Evolutionary conservation across 1,284 basidiomycete genomes (phyloP).

Genomic region (Sanghuangporus sanghuang): DNA sequence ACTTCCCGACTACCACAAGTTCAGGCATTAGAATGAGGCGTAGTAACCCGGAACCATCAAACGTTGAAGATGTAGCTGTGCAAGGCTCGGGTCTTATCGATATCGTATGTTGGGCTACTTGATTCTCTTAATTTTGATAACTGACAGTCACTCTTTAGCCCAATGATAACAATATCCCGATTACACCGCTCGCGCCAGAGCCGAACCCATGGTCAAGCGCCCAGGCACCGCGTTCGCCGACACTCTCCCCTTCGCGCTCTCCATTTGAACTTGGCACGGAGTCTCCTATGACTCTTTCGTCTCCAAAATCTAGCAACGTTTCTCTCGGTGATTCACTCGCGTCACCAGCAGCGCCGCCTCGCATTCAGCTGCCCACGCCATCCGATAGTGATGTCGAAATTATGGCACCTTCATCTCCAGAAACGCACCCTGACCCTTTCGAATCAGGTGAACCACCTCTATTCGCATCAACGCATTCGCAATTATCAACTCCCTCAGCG

Average conservation of each 20-base stretch:
- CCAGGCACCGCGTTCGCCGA: neutral
- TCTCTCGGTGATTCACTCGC: neutral
- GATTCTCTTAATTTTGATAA: neutral
- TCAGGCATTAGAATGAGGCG: neutral
- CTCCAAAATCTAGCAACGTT: neutral
- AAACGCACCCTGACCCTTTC: neutral
- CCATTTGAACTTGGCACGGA: constrained; percentile 6
- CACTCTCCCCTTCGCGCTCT: constrained; percentile 2
- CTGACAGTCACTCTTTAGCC: neutral
- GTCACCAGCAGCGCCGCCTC: neutral
- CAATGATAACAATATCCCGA: neutral
- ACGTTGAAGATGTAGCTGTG: neutral
- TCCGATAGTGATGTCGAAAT: neutral
- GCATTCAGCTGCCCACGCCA: constrained; percentile 4
- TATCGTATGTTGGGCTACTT: neutral
- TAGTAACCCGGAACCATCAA: neutral
- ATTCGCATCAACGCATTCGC: neutral
- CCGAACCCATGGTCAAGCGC: neutral
- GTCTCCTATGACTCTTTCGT: constrained; percentile 1
- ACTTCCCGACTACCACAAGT: neutral
- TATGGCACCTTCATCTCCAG: neutral
- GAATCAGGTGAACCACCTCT: neutral
- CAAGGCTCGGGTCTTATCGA: neutral
- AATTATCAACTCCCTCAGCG: neutral
- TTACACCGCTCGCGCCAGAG: neutral